These are phyloP conservation scores for Phaeosphaeria sp. DNA, from an alignment of 2,329 filamentous ascomycete genomes.

Conservation along the genomic window DNA sequence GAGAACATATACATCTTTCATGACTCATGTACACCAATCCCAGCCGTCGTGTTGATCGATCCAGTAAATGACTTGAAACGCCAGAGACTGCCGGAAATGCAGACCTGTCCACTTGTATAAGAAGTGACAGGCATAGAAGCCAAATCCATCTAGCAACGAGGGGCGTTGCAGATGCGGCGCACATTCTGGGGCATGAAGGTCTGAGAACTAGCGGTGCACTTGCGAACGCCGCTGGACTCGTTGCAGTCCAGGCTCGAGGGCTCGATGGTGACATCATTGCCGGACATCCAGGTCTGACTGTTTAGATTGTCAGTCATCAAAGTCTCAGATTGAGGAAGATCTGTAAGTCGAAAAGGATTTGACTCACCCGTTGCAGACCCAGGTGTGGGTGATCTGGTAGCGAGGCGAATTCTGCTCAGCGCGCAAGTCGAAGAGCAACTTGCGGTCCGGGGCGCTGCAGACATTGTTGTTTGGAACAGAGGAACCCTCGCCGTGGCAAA, in stretches of 20 bases:
- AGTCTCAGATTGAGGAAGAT: not conserved
- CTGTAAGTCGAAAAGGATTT: not conserved
- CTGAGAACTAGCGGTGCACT: slow-evolving; percentile 1
- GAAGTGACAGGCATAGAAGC: not conserved
- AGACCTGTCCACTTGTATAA: not conserved
- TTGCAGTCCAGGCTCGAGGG: not conserved
- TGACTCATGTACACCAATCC: not conserved
- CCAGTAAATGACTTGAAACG: not conserved
- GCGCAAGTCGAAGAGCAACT: slow-evolving; percentile 29
- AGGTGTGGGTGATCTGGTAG: slow-evolving; percentile 37
- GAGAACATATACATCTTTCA: too few relatives aligned
- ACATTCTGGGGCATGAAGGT: slow-evolving; percentile 22
- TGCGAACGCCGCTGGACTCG: not conserved
- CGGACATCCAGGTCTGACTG: slow-evolving; percentile 4
- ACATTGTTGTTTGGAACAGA: slow-evolving; percentile 26
- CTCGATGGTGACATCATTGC: slow-evolving; percentile 3
- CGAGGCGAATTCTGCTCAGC: slow-evolving; percentile 21
- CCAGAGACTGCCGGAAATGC: not conserved
- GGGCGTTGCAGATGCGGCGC: slow-evolving; percentile 22
- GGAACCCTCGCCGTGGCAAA: slow-evolving; percentile 23
- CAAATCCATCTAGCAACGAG: slow-evolving; percentile 13
- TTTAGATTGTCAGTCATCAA: not conserved
- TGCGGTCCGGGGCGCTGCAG: slow-evolving; percentile 24
- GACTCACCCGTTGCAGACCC: slow-evolving; percentile 37
- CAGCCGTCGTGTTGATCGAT: not conserved